These are phyloP conservation scores for Emergomyces pasteurianus DNA, from an alignment of 2,329 filamentous ascomycete species.

Conservation along the genomic window DNA sequence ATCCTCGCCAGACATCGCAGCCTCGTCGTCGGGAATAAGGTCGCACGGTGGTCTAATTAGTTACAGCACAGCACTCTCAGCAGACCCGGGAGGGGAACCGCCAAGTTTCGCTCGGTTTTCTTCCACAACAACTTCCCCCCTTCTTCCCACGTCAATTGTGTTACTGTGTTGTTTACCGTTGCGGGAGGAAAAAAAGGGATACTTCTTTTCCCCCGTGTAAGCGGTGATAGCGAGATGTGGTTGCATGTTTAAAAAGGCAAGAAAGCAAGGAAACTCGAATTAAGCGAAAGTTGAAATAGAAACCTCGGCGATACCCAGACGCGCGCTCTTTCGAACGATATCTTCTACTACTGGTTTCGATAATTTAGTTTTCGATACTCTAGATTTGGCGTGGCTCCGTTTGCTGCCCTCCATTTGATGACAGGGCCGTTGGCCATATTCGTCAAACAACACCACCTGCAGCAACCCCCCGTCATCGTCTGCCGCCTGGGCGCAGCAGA, in stretches of 20 bases:
- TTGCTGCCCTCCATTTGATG: background rate
- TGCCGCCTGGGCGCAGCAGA: background rate
- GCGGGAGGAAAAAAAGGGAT: background rate
- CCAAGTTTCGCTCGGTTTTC: background rate
- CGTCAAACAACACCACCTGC: constrained; percentile 2
- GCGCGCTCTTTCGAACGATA: background rate
- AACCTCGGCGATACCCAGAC: constrained; percentile 1
- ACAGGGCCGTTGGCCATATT: background rate
- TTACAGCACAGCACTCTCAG: background rate
- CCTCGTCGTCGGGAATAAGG: background rate
- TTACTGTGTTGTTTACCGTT: background rate
- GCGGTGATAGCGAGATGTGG: background rate
- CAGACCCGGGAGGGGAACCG: background rate
- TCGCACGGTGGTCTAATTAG: background rate
- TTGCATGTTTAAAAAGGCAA: background rate
- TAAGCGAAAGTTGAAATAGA: background rate
- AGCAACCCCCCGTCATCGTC: background rate
- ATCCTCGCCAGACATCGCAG: background rate
- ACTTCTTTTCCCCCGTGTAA: background rate
- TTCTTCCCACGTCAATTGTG: background rate
- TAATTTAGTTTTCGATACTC: too few species aligned
- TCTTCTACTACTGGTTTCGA: background rate
- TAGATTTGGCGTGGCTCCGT: too few species aligned
- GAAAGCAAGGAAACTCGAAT: background rate
- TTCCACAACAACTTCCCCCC: background rate